Conservation (phyloP, 495 filamentous ascomycete species). For the Penicillium canariense region DNA sequence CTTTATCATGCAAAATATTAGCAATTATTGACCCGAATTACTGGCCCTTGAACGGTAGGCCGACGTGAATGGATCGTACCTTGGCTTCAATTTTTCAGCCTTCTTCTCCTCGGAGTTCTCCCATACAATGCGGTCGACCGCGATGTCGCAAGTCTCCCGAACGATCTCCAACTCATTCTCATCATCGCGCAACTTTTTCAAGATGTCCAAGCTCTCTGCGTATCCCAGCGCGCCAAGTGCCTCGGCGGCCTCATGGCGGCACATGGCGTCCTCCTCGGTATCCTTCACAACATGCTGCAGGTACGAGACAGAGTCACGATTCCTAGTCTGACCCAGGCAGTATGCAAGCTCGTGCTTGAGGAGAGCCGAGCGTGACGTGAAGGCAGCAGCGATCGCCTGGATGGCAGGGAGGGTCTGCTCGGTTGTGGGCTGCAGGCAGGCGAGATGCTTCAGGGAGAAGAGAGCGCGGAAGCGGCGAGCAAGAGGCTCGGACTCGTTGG, state of each 20-base stretch:
- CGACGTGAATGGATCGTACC: conserved; percentile 46
- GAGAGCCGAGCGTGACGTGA: conserved; percentile 77
- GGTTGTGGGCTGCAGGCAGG: conserved; percentile 61
- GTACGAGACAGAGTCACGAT: conserved; percentile 67
- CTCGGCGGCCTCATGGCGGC: conserved; percentile 94
- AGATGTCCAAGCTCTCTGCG: conserved; percentile 62
- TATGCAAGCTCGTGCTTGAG: conserved; percentile 97
- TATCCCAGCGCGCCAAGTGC: conserved; percentile 88
- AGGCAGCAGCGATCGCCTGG: conserved; percentile 87
- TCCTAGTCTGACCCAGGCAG: conserved; percentile 87
- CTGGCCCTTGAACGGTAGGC: background rate
- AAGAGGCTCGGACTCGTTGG: conserved; percentile 74
- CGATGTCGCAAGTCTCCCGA: conserved; percentile 95
- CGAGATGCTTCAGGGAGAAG: conserved; percentile 94
- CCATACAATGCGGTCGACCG: conserved; percentile 92
- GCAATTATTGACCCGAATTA: background rate
- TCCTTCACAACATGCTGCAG: conserved; percentile 78
- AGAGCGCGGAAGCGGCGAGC: conserved; percentile 92
- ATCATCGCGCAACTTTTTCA: conserved; percentile 70
- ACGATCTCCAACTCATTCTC: conserved; percentile 71
- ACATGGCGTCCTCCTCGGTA: conserved; percentile 83
- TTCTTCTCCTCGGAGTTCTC: conserved; percentile 71
- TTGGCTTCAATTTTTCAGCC: conserved; percentile 71
- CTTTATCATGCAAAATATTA: conserved; percentile 43
- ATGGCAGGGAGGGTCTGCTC: conserved; percentile 71